Evolutionary conservation across 257 asterid genomes (phyloP).

Genomic region (Salvia miltiorrhiza): DNA sequence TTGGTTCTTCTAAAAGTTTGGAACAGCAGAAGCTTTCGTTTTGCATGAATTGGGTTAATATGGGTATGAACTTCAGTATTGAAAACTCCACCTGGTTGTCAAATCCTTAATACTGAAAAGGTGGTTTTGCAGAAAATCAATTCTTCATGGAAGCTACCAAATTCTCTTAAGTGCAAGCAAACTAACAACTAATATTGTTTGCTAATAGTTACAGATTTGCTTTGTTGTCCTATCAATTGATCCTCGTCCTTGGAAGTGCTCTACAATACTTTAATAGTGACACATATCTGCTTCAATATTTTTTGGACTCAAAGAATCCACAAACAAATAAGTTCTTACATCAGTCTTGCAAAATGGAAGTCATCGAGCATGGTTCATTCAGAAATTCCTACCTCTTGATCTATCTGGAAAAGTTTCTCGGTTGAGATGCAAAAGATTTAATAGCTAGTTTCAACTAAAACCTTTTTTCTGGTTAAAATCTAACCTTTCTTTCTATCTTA

Average conservation of each 20-base stretch:
- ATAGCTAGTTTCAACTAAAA: too few species aligned
- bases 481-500: too few species aligned
- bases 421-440: too few species aligned
- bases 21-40: constrained; percentile 3
- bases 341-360: too few species aligned
- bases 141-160: not conserved
- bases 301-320: not conserved
- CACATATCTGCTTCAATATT: not conserved
- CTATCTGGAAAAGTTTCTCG: too few species aligned
- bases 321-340: not conserved
- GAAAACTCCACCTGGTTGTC: not conserved
- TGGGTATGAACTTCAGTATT: not conserved
- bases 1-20: not conserved
- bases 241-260: not conserved
- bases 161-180: not conserved
- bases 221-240: too few species aligned
- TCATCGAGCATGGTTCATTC: too few species aligned
- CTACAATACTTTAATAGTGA: not conserved
- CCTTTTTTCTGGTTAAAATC: too few species aligned
- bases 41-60: not conserved
- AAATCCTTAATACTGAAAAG: not conserved
- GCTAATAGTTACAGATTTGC: not conserved
- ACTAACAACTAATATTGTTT: not conserved
- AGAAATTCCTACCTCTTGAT: too few species aligned
- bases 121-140: not conserved